Conservation (phyloP, 139 green algal genomes). For the Closterium sp. region DNA sequence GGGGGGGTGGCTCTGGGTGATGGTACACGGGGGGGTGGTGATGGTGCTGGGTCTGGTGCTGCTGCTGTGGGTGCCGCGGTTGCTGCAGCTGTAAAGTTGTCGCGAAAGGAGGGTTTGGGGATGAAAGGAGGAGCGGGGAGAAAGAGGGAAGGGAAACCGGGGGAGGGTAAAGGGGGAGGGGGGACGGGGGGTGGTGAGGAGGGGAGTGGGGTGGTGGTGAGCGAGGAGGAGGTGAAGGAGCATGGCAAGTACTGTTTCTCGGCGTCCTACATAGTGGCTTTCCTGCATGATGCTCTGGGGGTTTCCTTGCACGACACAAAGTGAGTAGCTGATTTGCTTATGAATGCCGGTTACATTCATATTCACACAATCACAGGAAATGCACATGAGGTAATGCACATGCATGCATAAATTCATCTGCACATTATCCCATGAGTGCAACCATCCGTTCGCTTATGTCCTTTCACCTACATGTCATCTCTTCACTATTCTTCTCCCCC, state of each 20-base stretch:
- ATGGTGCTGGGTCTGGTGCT: not conserved
- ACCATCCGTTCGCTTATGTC: not conserved
- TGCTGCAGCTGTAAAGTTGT: not conserved
- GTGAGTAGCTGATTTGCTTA: not conserved
- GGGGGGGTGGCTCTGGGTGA: no score
- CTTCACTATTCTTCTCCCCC: not conserved
- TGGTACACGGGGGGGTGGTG: not conserved
- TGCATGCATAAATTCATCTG: not conserved
- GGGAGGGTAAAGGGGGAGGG: not conserved
- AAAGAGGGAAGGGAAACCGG: not conserved
- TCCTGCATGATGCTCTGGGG: constrained; percentile 42
- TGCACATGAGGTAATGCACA: not conserved
- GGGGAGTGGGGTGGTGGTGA: not conserved
- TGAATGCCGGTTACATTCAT: no score
- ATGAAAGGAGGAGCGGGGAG: not conserved
- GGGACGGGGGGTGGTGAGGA: not conserved
- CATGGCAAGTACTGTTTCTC: constrained; percentile 51
- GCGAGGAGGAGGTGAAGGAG: not conserved
- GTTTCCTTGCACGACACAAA: constrained; percentile 17
- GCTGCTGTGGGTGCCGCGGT: not conserved
- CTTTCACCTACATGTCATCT: not conserved
- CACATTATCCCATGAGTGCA: not conserved
- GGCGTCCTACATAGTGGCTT: constrained; percentile 41
- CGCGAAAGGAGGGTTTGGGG: not conserved
- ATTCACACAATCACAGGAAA: no score